Evolutionary conservation across 164 flowering plant species (phyloP).

Genomic region (Echeveria elegans): DNA sequence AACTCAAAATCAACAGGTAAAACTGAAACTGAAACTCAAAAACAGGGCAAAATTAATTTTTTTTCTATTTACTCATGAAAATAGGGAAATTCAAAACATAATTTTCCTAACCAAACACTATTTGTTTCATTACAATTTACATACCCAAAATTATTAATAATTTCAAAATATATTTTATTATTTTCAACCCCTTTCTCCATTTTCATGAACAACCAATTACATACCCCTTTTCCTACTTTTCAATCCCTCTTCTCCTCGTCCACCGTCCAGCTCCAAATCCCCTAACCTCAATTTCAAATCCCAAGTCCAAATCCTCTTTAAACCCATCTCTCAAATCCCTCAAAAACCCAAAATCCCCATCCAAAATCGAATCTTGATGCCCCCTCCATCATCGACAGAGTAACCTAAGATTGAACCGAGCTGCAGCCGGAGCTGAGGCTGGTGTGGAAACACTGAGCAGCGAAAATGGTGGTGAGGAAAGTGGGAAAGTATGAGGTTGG

Average conservation of each 20-base stretch:
- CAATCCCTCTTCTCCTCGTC: background rate
- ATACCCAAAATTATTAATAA: too few relatives aligned
- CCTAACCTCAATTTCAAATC: background rate
- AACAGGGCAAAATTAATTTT: too few relatives aligned
- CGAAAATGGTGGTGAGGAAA: conserved; percentile 70
- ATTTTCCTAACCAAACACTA: too few relatives aligned
- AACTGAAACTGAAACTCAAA: too few relatives aligned
- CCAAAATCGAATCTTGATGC: background rate
- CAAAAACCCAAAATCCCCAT: too few relatives aligned
- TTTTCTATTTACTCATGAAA: too few relatives aligned
- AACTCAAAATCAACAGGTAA: too few relatives aligned
- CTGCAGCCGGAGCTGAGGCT: background rate
- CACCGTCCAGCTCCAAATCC: too few relatives aligned
- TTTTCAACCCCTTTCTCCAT: background rate
- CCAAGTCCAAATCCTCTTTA: background rate
- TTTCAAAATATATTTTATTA: too few relatives aligned
- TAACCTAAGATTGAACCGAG: background rate
- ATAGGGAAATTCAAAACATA: too few relatives aligned
- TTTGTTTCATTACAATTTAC: too few relatives aligned
- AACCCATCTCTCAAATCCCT: too few relatives aligned
- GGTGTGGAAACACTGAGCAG: conserved; percentile 3
- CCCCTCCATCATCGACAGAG: background rate
- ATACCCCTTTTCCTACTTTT: background rate
- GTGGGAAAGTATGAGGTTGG: conserved; percentile 98
- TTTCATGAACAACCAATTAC: background rate